Evolutionary conservation across 495 filamentous ascomycete species (phyloP).

Genomic region (Neurospora sp.): DNA sequence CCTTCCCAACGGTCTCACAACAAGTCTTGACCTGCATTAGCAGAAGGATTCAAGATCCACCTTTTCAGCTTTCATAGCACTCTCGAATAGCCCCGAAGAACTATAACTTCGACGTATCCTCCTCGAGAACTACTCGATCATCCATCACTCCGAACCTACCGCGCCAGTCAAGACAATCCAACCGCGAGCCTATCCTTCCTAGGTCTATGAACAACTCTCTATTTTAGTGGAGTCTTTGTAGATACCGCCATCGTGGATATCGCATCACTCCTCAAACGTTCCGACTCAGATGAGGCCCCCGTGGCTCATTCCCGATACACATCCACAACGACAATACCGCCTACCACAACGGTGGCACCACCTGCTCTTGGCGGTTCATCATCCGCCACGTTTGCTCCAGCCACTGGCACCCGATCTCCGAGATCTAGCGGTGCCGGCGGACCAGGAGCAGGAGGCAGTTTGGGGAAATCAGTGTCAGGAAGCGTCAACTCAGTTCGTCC

Average conservation of each 20-base stretch:
- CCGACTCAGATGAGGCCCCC: conserved; percentile 72
- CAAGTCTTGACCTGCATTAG: not conserved
- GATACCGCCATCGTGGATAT: conserved; percentile 78
- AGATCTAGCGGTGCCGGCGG: conserved; percentile 6
- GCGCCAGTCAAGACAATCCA: not conserved
- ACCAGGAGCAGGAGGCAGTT: conserved; percentile 1
- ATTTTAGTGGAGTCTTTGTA: conserved; percentile 17
- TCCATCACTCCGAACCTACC: not conserved
- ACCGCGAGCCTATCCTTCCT: conserved; percentile 9
- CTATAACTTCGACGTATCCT: not conserved
- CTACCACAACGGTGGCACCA: conserved; percentile 26
- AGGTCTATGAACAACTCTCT: conserved; percentile 22
- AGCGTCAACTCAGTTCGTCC: conserved; percentile 6
- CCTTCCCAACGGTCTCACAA: not conserved
- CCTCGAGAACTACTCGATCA: not conserved
- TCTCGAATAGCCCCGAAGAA: not conserved
- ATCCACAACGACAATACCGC: conserved; percentile 39
- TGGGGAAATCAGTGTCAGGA: conserved; percentile 1
- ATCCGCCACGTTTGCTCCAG: conserved; percentile 12
- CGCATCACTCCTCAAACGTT: conserved; percentile 66
- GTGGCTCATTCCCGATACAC: conserved; percentile 43
- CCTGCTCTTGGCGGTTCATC: conserved; percentile 7
- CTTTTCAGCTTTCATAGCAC: not conserved
- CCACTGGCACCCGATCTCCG: conserved; percentile 14
- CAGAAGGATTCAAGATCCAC: not conserved